Conservation (phyloP, 805 yeast species). For the Tetrapisispora namnaoensis region DNA sequence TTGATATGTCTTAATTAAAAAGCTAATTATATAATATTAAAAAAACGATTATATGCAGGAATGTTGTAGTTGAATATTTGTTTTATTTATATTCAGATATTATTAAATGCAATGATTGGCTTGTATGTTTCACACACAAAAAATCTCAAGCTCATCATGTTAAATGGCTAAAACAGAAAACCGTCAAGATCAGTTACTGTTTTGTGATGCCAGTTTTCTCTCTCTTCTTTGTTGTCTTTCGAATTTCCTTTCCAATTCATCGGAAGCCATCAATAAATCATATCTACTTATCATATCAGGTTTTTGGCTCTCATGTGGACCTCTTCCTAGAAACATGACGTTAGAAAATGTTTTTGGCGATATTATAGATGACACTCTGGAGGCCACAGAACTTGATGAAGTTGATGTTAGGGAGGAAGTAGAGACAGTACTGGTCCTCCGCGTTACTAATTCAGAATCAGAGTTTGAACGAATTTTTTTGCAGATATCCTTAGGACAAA, state of each 20-base stretch:
- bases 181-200: too few species aligned
- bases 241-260: background rate
- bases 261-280: constrained; percentile 16
- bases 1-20: too few species aligned
- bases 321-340: constrained; percentile 1
- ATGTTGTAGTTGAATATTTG: too few species aligned
- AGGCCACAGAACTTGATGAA: background rate
- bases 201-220: too few species aligned
- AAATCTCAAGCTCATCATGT: too few species aligned
- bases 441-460: background rate
- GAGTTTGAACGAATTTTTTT: background rate
- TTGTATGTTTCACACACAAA: too few species aligned
- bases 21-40: too few species aligned
- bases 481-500: background rate
- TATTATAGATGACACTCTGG: constrained; percentile 2
- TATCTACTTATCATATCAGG: constrained; percentile 14
- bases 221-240: background rate
- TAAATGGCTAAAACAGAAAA: too few species aligned
- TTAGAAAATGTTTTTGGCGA: background rate
- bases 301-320: constrained; percentile 1
- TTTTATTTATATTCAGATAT: too few species aligned
- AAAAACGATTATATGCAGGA: background rate
- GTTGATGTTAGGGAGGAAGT: background rate
- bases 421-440: background rate
- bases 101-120: too few species aligned